Conservation (phyloP, 768 basidiomycete genomes). For the Chalciporus piperatus region DNA sequence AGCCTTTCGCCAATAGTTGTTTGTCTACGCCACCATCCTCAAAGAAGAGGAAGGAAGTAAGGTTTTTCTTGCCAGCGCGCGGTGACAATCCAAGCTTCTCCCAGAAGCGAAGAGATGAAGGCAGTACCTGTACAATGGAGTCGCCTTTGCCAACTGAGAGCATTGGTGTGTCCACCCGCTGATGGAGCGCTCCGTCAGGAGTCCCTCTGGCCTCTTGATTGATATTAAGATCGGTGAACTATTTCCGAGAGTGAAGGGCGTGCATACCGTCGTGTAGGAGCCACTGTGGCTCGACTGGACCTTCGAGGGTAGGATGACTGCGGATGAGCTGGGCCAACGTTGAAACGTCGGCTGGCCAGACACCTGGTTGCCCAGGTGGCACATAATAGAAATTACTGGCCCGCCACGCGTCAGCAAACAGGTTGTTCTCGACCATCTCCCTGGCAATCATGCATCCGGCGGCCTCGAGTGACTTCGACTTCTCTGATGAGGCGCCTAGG, state of each 20-base stretch:
- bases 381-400: constrained; percentile 31
- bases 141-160: constrained; percentile 67
- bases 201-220: background rate
- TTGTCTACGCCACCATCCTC: constrained; percentile 57
- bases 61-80: constrained; percentile 66
- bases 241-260: background rate
- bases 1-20: constrained; percentile 47
- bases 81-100: constrained; percentile 78
- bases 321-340: constrained; percentile 38
- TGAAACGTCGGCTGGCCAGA: constrained; percentile 61
- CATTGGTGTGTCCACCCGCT: constrained; percentile 50
- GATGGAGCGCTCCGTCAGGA: constrained; percentile 17
- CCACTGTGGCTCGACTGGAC: constrained; percentile 40
- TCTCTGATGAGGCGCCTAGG: constrained; percentile 61
- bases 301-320: constrained; percentile 36
- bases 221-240: background rate
- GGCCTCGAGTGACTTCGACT: constrained; percentile 64
- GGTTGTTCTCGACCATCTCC: constrained; percentile 71
- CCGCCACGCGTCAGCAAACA: constrained; percentile 69
- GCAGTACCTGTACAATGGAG: constrained; percentile 63
- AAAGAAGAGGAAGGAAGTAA: constrained; percentile 64
- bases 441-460: constrained; percentile 59
- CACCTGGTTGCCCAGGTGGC: constrained; percentile 26
- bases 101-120: constrained; percentile 79
- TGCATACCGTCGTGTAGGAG: constrained; percentile 42